Evolutionary conservation across 306 rosid species (phyloP).

Genomic region (Urtica urens): DNA sequence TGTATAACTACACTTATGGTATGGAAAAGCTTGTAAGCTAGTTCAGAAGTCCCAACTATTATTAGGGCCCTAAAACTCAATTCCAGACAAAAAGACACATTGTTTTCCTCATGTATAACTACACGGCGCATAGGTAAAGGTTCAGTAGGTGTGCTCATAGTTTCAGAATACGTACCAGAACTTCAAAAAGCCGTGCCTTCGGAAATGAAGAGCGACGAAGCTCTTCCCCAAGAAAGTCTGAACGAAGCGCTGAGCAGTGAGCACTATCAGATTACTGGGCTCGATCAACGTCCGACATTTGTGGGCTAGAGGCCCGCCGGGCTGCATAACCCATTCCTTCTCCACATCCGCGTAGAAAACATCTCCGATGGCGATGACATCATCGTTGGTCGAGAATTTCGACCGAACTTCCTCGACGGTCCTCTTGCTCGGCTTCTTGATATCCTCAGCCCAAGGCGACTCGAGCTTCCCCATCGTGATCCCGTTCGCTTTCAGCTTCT

Average conservation of each 20-base stretch:
- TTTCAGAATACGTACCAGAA: slow-evolving; percentile 66
- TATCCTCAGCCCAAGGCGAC: slow-evolving; percentile 70
- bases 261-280: slow-evolving; percentile 61
- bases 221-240: slow-evolving; percentile 89
- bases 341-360: slow-evolving; percentile 76
- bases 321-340: slow-evolving; percentile 80
- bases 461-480: slow-evolving; percentile 48
- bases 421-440: slow-evolving; percentile 46
- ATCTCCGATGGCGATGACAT: slow-evolving; percentile 90
- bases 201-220: slow-evolving; percentile 74
- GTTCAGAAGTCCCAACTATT: too few species aligned
- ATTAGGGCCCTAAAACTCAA: too few species aligned
- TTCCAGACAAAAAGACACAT: too few species aligned
- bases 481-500: slow-evolving; percentile 59
- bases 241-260: slow-evolving; percentile 91
- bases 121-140: too few species aligned
- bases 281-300: slow-evolving; percentile 76
- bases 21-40: too few species aligned
- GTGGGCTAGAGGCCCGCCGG: slow-evolving; percentile 88
- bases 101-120: too few species aligned
- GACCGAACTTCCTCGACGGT: slow-evolving; percentile 55
- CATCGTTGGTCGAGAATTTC: slow-evolving; percentile 51
- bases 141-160: background rate
- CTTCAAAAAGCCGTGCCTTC: slow-evolving; percentile 89
- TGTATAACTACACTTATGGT: too few species aligned